Percentiles rank a stretch among this genome's conserved stretches.
Conservation (phyloP, 2,329 filamentous ascomycete genomes). For the Meredithiella fracta region DNA sequence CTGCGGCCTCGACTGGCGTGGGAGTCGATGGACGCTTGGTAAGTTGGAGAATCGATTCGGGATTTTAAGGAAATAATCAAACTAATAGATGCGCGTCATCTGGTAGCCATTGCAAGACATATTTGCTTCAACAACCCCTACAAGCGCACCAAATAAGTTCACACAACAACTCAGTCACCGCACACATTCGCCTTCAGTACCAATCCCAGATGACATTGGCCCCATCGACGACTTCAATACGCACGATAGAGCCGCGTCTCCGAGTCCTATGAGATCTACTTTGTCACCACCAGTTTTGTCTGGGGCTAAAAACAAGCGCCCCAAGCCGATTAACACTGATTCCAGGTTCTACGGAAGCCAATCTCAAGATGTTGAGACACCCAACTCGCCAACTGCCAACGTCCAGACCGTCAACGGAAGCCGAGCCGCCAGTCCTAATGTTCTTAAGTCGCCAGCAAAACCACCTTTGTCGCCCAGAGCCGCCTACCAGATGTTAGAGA, state of each 20-base stretch:
- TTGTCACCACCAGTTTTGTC: conserved; percentile 2
- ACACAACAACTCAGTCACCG: conserved; percentile 31
- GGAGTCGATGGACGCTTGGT: neutral
- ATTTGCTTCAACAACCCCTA: conserved; percentile 35
- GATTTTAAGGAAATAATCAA: neutral
- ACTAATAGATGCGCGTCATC: no score
- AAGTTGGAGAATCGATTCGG: neutral
- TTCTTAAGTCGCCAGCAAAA: neutral
- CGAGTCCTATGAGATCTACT: conserved; percentile 6
- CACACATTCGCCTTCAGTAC: conserved; percentile 27
- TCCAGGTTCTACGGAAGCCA: conserved; percentile 61
- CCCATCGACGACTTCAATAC: conserved; percentile 4
- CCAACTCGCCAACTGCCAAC: conserved; percentile 5
- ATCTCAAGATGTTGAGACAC: conserved; percentile 10
- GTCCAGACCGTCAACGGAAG: neutral
- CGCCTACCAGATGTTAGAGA: neutral
- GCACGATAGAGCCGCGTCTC: conserved; percentile 12
- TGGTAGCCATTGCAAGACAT: conserved; percentile 42
- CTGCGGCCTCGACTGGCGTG: neutral
- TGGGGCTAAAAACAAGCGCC: neutral
- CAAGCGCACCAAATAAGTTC: conserved; percentile 38
- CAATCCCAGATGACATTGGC: neutral
- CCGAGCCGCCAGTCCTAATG: neutral
- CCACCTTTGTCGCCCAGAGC: neutral
- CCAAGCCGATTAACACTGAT: conserved; percentile 24